Conservation (phyloP, 768 basidiomycete genomes). For the Fibroporia radiculosa region DNA sequence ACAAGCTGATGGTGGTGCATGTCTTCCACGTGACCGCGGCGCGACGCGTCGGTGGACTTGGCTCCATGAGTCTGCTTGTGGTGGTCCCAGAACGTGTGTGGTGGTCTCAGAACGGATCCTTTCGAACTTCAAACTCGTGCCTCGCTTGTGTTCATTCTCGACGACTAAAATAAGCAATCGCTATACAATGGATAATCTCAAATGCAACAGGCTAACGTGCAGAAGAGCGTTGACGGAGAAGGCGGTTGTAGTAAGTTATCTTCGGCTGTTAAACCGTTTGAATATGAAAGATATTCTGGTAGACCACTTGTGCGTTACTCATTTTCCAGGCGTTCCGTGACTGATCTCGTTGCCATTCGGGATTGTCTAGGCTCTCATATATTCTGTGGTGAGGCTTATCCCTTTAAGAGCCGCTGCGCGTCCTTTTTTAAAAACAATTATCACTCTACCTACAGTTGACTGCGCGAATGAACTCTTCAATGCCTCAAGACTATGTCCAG, state of each 20-base stretch:
- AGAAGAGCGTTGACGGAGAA: constrained; percentile 62
- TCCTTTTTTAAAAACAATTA: not conserved
- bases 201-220: constrained; percentile 75
- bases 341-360: not conserved
- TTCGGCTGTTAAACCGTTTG: not conserved
- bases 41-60: no score
- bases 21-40: no score
- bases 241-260: constrained; percentile 69
- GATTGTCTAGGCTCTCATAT: constrained; percentile 66
- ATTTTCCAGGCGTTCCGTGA: constrained; percentile 1
- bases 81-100: no score
- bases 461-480: constrained; percentile 84
- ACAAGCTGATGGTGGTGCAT: no score
- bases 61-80: no score
- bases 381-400: constrained; percentile 54
- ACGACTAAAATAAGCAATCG: no score
- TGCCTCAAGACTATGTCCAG: constrained; percentile 71
- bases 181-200: constrained; percentile 62
- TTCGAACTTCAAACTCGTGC: no score
- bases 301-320: constrained; percentile 49
- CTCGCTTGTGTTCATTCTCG: no score
- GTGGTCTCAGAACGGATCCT: no score
- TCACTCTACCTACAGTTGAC: constrained; percentile 40
- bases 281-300: not conserved
- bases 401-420: not conserved